Conservation (phyloP, 225 moss, liverwort and hornwort species). For the Sphagnum contortum region DNA sequence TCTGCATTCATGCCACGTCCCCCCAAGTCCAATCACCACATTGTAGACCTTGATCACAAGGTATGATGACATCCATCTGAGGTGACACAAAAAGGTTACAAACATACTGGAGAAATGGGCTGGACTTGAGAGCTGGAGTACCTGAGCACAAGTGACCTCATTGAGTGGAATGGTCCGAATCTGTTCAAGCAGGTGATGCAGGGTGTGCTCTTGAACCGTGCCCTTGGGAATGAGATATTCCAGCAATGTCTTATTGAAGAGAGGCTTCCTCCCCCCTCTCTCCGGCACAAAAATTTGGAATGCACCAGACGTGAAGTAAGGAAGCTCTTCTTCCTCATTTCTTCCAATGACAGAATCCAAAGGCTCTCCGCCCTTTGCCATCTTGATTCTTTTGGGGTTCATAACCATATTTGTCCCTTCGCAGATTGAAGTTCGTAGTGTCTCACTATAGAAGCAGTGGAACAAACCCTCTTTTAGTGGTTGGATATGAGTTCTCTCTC, state of each 20-base stretch:
- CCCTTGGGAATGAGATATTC: constrained; percentile 56
- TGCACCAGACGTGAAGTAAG: constrained; percentile 60
- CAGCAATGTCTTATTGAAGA: constrained; percentile 43
- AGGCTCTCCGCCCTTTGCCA: constrained; percentile 77
- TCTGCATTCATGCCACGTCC: constrained; percentile 34
- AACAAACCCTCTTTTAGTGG: constrained; percentile 32
- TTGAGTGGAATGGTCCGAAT: constrained; percentile 46
- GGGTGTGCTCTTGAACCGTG: constrained; percentile 40
- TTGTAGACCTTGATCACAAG: neutral
- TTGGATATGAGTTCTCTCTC: constrained; percentile 12
- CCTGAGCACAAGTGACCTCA: constrained; percentile 57
- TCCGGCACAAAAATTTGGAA: constrained; percentile 63
- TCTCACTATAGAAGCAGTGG: constrained; percentile 65
- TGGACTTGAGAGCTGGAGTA: constrained; percentile 5
- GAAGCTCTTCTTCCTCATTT: constrained; percentile 69
- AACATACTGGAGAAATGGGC: neutral
- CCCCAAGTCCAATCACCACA: neutral
- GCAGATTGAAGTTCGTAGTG: constrained; percentile 69
- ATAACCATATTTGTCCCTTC: constrained; percentile 83
- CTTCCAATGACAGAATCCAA: constrained; percentile 69
- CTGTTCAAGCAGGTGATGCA: constrained; percentile 63
- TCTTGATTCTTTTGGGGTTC: constrained; percentile 70
- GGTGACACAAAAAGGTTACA: neutral
- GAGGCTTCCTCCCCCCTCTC: constrained; percentile 24
- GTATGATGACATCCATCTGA: neutral